Conservation (phyloP, 352 stramenopile genomes). For the Lagenidium sp. region DNA sequence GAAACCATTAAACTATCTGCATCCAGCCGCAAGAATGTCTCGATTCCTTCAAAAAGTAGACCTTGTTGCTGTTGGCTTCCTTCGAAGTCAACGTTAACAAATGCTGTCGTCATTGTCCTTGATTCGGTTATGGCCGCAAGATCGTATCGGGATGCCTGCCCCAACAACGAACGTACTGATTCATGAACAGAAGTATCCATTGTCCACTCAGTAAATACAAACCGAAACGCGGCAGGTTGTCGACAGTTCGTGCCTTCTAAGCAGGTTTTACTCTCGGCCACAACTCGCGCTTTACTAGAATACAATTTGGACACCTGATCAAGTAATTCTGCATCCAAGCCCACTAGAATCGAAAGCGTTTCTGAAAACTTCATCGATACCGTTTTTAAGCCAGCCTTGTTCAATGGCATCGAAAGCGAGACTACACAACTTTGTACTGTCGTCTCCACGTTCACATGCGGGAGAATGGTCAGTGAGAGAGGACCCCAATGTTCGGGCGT, state of each 20-base stretch:
- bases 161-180: too few relatives aligned
- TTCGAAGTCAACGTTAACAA: too few relatives aligned
- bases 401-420: conserved; percentile 49
- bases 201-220: conserved; percentile 81
- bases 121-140: too few relatives aligned
- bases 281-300: conserved; percentile 52
- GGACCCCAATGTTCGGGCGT: conserved; percentile 32
- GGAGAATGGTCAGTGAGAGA: conserved; percentile 39
- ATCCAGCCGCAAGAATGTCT: conserved; percentile 61
- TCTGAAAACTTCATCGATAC: conserved; percentile 77
- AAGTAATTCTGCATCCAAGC: conserved; percentile 65
- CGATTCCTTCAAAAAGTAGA: too few relatives aligned
- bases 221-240: conserved; percentile 52
- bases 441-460: conserved; percentile 36
- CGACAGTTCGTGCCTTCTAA: conserved; percentile 63
- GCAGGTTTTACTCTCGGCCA: conserved; percentile 65
- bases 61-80: too few relatives aligned
- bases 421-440: conserved; percentile 35
- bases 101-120: too few relatives aligned
- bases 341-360: conserved; percentile 68
- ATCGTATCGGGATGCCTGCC: conserved; percentile 63
- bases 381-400: conserved; percentile 53
- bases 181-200: too few relatives aligned
- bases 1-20: conserved; percentile 59
- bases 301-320: conserved; percentile 73